Base-by-base conservation (phyloP, 192 early-diverging fungal genomes). In the Backusella parvicylindrica region DNA sequence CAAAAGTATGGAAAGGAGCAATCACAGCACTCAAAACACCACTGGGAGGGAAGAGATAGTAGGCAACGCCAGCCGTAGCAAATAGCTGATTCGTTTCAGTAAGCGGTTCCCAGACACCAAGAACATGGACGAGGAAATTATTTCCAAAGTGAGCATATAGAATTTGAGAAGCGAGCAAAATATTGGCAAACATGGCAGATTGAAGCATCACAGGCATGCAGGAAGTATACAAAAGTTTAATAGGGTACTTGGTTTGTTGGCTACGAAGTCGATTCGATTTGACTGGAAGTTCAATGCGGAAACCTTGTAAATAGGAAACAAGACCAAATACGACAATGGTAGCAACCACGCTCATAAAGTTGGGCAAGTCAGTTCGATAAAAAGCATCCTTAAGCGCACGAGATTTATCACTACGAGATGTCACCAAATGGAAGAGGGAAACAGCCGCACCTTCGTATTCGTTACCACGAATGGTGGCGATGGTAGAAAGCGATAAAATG, bases 201-300 rank as follows among this genome's bases (percentile, higher is more conserved):
- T 98, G 97, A 71, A 98, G 92, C 98, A 99, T 99, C 78, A 99
- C 96, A 63, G 98, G 95, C 98, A 99, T 99, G 88, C 97, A 99
- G 73, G 97, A 98, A 37, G 98, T 99, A 89, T 99, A 99, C 86
- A 99, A 98, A 63, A 99, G 89, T 90, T 99, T 99, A 90, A 99
- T 90, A 65, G 98, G 98, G 87, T 97, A 99, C 73, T 95, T 90
- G 21, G 96, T 95, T 73, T 93, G 93, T 85, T 99, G 98, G 60
- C 98, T 97, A 86, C 97, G 96, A 85, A 94, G 90, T 47, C 91
- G 84, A 68, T 92, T 94, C 18, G 97, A 98, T 84, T 97, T 98
- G 78, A 99, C 93, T 32, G 97, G 97, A 76, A 99, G 95, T 88
- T 99, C 98, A 69, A 99, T 95, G 73, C 97, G 93, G 96, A 99